These are phyloP conservation scores for Arabis alpina DNA, from an alignment of 345 rosid species.

Conservation along the genomic window DNA sequence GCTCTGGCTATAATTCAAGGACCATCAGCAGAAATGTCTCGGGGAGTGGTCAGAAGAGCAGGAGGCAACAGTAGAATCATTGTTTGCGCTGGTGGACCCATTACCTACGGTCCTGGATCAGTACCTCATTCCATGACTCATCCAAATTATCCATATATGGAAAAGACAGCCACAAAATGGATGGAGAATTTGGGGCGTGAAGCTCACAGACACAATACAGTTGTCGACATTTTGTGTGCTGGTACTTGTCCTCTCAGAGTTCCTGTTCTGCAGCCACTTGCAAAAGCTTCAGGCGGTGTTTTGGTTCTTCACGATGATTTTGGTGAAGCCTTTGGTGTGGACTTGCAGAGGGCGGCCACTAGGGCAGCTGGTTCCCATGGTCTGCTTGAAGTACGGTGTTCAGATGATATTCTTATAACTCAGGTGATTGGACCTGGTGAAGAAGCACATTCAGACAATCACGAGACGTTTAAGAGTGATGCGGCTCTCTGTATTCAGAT, in stretches of 20 bases:
- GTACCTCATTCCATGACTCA: slow-evolving; percentile 85
- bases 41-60: slow-evolving; percentile 82
- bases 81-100: slow-evolving; percentile 95
- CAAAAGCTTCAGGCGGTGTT: slow-evolving; percentile 95
- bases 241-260: slow-evolving; percentile 96
- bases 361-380: slow-evolving; percentile 91
- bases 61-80: slow-evolving; percentile 91
- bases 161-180: slow-evolving; percentile 83
- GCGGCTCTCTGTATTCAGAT: slow-evolving; percentile 72
- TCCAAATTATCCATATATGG: slow-evolving; percentile 87
- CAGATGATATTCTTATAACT: slow-evolving; percentile 86
- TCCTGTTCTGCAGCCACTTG: slow-evolving; percentile 88
- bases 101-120: slow-evolving; percentile 91
- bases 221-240: slow-evolving; percentile 93
- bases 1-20: slow-evolving; percentile 92
- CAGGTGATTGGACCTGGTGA: slow-evolving; percentile 99
- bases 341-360: slow-evolving; percentile 89
- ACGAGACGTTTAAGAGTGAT: slow-evolving; percentile 72
- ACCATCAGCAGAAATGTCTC: slow-evolving; percentile 88
- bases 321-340: slow-evolving; percentile 98
- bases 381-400: slow-evolving; percentile 87
- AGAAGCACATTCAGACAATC: slow-evolving; percentile 80
- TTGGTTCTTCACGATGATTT: slow-evolving; percentile 97
- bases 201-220: slow-evolving; percentile 73
- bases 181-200: slow-evolving; percentile 85